Evolutionary conservation across 495 filamentous ascomycete genomes (phyloP), one percentile per base, ranked within the genome.

Genomic region (Penicillium alfredii): DNA sequence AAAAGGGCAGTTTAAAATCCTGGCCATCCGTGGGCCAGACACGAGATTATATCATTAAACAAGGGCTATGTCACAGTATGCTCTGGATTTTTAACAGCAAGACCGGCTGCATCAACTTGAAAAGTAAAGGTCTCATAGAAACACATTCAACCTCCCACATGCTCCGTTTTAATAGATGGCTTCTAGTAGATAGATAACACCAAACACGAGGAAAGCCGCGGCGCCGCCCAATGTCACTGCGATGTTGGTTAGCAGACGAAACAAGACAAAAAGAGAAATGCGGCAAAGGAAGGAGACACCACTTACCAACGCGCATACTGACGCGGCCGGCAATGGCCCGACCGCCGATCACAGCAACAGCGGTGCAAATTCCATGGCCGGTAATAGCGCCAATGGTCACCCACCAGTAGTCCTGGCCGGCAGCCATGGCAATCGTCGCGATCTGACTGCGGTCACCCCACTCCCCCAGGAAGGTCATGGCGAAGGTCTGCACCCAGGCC

Each of bases 401-500:
- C 87, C 88, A 96, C 92, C 89, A 97, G 55, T 97, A 97, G 56
- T 97, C 93, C 64, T 93, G 86, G 3, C 92, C 92, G 7, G 92
- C 92, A 30, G 92, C 93, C 92, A 98, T 98, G 24, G 92, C 92
- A 53, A 98, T 95, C 4, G 92, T 98, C 10, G 92, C 93, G 53
- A 98, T 98, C 61, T 98, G 92, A 54, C 86, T 93, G 42, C 92
- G 80, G 54, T 98, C 92, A 30, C 92, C 92, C 92, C 93, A 97
- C 60, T 98, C 92, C 7, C 92, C 92, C 18, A 98, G 66, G 64
- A 98, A 98, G 3, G 92, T 98, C 92, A 98, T 98, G 43, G 88
- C 78, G 58, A 98, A 98, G 4, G 93, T 98, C 61, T 98, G 92
- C 9, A 98, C 92, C 92, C 92, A 98, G 1, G 89, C 92, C 3